Base-by-base conservation (phyloP, 2,329 filamentous ascomycete genomes). In the Cadophora gregata region DNA sequence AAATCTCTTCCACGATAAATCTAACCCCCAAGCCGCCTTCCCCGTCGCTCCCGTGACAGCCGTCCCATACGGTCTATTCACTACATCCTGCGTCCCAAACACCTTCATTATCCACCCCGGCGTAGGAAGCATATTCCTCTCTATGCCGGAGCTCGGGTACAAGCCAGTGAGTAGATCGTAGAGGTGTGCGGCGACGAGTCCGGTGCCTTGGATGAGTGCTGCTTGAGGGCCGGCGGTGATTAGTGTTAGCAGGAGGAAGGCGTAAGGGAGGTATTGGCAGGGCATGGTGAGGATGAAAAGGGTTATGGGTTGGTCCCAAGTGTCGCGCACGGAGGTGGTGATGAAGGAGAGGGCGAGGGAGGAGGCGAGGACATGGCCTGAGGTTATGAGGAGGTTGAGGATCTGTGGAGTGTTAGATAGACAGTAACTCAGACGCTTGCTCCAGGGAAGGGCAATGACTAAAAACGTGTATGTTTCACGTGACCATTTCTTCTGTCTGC, bases 161-260 rank as follows among this genome's bases (percentile, higher is more conserved):
- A 97, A 85, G 55, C 91, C 86, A 1, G 91, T 92, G 59, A 97
- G 78, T 75, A 97, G 97, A 77, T 97, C 92, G 79, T 92, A 96
- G 27, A 94, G 75, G 77, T 97, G 94, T 2, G 93, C 93, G 12
- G 93, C 91, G 38, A 95, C 70, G 19, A 97, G 83, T 19, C 94
- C 94, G 42, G 86, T 90, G 8, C 88, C 78, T 74, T 96, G 88
- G 4, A 88, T 75, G 61, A 91, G 73, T n/a, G 91, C 84, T 21
- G 79, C 80, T 4, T 79, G 71, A 47, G 83, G 83, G 8, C 88
- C 88, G 6, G 80, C 83, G 75, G 91, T 85, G 62, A 97, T 81
- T 27, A 96, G 82, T n/a, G 89, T 90, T 71, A 92, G 79, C 24
- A 87, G 77, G 47, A 97, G 85, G 84, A 96, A 90, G 71, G 89